Base-by-base conservation (phyloP, 202 grass and related monocot species). In the Saccharum hybrid region DNA sequence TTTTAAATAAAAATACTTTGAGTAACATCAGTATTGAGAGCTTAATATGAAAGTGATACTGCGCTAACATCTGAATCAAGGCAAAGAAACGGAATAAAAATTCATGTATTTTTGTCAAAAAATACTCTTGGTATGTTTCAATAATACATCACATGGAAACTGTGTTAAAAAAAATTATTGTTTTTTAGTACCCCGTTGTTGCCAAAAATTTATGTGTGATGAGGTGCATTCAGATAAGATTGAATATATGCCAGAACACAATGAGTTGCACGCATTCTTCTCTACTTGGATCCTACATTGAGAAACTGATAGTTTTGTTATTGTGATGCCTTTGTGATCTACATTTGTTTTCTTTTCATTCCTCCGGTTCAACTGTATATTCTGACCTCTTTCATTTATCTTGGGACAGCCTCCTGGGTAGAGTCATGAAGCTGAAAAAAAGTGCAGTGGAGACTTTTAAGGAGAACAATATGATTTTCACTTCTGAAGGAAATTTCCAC, bases 401-500 rank as follows among this genome's bases (percentile, higher is more conserved):
- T 52, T 81, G 3, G 28, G 10, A 2, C 69, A 22, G 70, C 30
- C 23, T 85, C 41, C 77, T 76, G 33, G 64, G 18, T 21, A 63
- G 74, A 42, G 88, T 88, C 74, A 93, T 83, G 91, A 90, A 86
- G 71, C 81, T 80, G 52, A 76, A 86, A 39, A 76, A 71, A 46
- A 68, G 71, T 2, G 4, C 33, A 57, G 30, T 10, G 6, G 68
- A 79, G 63, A 72, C 79, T 16, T 80, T 83, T 10, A 83, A 72
- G 83, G 80, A 78, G 31, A 83, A 71, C 21, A 80, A 80, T 65
- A 72, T 63, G 43, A 13, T 64, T 57, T n/a, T 68, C n/a, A 46
- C 33, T 76, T 61, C 83, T 18, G 40, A 74, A 49, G 76, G 80
- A 59, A 78, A 86, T 75, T 37, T 74, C 71, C 65, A 79, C 14